Base-by-base conservation (phyloP, 768 basidiomycete species). In the Gautieria morchelliformis region DNA sequence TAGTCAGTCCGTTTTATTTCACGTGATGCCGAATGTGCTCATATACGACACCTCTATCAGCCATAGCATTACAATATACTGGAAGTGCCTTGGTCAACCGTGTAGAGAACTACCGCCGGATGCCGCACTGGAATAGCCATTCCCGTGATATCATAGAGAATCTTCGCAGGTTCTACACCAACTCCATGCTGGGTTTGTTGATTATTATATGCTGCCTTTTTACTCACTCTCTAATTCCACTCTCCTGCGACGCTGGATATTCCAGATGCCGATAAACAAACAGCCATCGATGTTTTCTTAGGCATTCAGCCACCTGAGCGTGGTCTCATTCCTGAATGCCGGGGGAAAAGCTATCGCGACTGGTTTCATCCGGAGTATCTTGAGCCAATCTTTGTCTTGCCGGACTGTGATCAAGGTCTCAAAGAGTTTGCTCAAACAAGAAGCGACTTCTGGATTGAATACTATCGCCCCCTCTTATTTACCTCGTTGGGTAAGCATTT, bases 121-220 rank as follows among this genome's bases (percentile, higher is more conserved):
- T 93, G 79, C 90, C 90, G 0, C 93, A 96, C 61, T 98, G 95
- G 94, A 93, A 92, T 65, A 93, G 91, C 63, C 95, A 97, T 70
- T 96, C 93, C 1, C 77, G 95, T 37, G 94, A 97, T 67, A 91
- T 97, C 64, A 91, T 93, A 61, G 93, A 96, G 71, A 95, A 94
- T 65, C 85, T 98, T 53, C 78, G 91, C 51, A 81, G 95, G 19
- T 96, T 95, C 67, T 98, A 97, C 67, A 86, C 93, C 9, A 99
- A 99, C 65, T 92, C 90, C 7, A 74, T 98, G 46, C 78, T 95
- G 3, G 92, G 92, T 91, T 44, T 24, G 69, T 57, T 64, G 47
- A 10, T 27, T 42, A 1, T 32, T 37, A 17, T 35, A 50, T 15
- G 19, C 24, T 30, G 6, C n/a, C 51, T 56, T 27, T 9, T n/a